Evolutionary conservation across 2,329 filamentous ascomycete species (phyloP).

Genomic region (Lachnellula hyalina): DNA sequence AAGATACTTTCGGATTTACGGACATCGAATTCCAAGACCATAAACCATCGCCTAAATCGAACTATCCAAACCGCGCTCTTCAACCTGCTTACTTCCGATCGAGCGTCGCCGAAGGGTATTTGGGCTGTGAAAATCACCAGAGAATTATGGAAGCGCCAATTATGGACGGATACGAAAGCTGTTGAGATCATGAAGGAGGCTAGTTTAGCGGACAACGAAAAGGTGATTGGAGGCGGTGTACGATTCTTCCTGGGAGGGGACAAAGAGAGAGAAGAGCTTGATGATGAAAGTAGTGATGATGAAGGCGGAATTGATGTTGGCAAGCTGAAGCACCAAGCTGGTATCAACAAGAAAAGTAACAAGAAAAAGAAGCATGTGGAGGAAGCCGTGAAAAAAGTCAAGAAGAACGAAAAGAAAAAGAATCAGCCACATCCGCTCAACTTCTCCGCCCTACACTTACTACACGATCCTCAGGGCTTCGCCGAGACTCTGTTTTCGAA

Average conservation of each 20-base stretch:
- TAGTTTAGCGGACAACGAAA: slow-evolving; percentile 81
- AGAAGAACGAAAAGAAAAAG: slow-evolving; percentile 82
- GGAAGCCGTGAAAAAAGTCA: slow-evolving; percentile 76
- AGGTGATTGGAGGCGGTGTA: slow-evolving; percentile 81
- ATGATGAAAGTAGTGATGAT: slow-evolving; percentile 83
- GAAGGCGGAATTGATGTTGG: slow-evolving; percentile 76
- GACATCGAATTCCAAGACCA: slow-evolving; percentile 78
- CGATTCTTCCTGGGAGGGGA: slow-evolving; percentile 95
- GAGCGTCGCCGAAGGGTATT: slow-evolving; percentile 76
- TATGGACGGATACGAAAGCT: slow-evolving; percentile 90
- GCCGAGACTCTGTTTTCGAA: slow-evolving; percentile 85
- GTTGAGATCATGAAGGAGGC: slow-evolving; percentile 99
- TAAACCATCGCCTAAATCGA: slow-evolving; percentile 88
- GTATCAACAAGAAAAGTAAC: slow-evolving; percentile 94
- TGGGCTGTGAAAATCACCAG: slow-evolving; percentile 96
- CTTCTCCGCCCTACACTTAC: slow-evolving; percentile 89
- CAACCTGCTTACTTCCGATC: slow-evolving; percentile 84
- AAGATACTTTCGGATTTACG: slow-evolving; percentile 91
- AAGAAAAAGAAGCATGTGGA: slow-evolving; percentile 78
- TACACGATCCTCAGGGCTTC: slow-evolving; percentile 93
- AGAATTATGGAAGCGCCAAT: slow-evolving; percentile 92
- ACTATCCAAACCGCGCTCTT: slow-evolving; percentile 91
- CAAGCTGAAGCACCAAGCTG: slow-evolving; percentile 76
- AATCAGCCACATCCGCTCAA: slow-evolving; percentile 81
- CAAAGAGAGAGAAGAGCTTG: slow-evolving; percentile 87